These are phyloP conservation scores for Venturiaceae sp. DNA, from an alignment of 2,329 filamentous ascomycete genomes.

Conservation along the genomic window DNA sequence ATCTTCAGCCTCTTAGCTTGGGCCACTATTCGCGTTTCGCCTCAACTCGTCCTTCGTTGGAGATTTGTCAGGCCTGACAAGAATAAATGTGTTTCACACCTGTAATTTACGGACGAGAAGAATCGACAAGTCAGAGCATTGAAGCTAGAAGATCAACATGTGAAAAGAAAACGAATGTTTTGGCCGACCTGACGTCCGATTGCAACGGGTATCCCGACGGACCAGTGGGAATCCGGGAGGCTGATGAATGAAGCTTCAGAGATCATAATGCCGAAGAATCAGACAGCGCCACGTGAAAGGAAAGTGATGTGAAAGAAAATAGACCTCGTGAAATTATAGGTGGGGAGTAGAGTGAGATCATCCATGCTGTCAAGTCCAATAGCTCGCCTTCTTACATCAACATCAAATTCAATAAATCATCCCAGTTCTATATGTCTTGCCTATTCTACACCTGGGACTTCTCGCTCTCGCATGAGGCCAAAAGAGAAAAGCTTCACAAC, in stretches of 20 bases:
- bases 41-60: background rate
- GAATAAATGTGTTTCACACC: too few species aligned
- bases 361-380: background rate
- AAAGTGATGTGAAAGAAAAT: background rate
- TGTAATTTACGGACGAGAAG: background rate
- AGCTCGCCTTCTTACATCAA: background rate
- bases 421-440: slow-evolving; percentile 1
- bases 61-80: background rate
- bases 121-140: background rate
- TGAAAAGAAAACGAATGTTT: background rate
- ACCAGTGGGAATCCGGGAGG: background rate
- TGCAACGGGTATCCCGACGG: background rate
- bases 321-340: background rate
- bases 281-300: background rate
- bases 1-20: background rate
- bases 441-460: background rate
- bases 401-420: background rate
- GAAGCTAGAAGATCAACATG: background rate
- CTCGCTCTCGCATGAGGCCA: background rate
- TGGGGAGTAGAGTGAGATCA: background rate
- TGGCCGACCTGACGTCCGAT: background rate
- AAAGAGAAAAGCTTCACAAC: background rate
- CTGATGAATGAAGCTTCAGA: background rate
- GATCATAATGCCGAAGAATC: background rate
- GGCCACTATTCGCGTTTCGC: background rate